A percentile compares a stretch with the other conserved stretches of the same genome.
phyloP scores from a whole-genome alignment of 768 basidiomycete genomes.

The Boletus tomentosulus region DNA sequence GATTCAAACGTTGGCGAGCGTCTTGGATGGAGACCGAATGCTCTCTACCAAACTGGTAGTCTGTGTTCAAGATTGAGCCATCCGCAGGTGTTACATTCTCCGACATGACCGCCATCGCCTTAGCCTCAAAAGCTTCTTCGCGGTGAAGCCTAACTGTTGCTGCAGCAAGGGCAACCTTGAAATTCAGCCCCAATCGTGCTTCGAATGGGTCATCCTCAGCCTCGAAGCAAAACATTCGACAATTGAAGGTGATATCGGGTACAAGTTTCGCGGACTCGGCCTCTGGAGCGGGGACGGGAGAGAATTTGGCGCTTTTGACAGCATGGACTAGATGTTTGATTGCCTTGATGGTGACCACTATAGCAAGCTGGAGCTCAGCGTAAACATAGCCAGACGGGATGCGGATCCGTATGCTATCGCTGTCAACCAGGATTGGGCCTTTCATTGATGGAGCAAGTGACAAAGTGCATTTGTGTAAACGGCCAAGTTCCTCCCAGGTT shows the following conservation, averaged over 20 bases:
- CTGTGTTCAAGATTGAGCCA: constrained; percentile 37
- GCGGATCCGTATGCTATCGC: constrained; percentile 65
- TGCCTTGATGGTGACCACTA: constrained; percentile 65
- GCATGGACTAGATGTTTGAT: constrained; percentile 63
- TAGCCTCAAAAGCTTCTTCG: constrained; percentile 76
- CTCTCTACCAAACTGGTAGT: constrained; percentile 58
- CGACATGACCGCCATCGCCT: constrained; percentile 59
- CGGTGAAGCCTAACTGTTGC: constrained; percentile 65
- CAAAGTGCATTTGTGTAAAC: constrained; percentile 50
- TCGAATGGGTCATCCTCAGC: constrained; percentile 86
- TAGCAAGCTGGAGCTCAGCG: constrained; percentile 71
- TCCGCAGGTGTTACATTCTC: constrained; percentile 29
- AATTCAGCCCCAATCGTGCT: constrained; percentile 67
- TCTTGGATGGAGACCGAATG: constrained; percentile 70
- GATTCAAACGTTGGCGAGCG: constrained; percentile 63
- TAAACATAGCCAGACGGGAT: constrained; percentile 78
- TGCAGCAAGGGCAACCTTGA: constrained; percentile 68
- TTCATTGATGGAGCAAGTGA: constrained; percentile 31
- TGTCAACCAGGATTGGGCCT: constrained; percentile 47
- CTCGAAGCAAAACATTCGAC: constrained; percentile 68
- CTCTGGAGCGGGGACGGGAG: constrained; percentile 54
- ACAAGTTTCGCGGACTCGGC: constrained; percentile 70
- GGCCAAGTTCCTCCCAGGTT: constrained; percentile 73
- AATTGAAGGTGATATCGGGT: constrained; percentile 54
- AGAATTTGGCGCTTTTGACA: constrained; percentile 48